phyloP scores from a whole-genome alignment of 331 rosid genomes.

The Malus hybrid region DNA sequence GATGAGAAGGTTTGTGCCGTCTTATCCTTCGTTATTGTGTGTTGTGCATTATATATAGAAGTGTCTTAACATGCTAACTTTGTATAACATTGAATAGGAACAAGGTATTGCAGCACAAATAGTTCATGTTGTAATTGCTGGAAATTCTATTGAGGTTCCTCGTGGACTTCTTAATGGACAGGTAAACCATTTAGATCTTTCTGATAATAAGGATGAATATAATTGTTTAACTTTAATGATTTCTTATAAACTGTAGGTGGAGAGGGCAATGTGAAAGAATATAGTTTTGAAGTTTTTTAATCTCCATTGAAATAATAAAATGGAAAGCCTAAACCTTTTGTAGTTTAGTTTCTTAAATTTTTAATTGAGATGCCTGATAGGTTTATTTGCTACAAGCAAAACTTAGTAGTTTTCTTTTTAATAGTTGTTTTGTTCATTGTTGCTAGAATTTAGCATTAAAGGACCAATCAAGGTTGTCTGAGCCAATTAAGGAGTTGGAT shows the following conservation, averaged over 20 bases:
- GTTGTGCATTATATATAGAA: neutral
- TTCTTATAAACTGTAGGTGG: too few relatives aligned
- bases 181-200: slow-evolving; percentile 30
- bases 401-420: neutral
- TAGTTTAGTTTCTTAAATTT: neutral
- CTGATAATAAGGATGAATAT: neutral
- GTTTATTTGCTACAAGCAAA: neutral
- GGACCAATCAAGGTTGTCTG: slow-evolving; percentile 69
- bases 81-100: slow-evolving; percentile 47
- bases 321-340: too few relatives aligned
- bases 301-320: too few relatives aligned
- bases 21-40: slow-evolving; percentile 17
- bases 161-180: slow-evolving; percentile 70
- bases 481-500: slow-evolving; percentile 83
- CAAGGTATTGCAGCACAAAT: slow-evolving; percentile 80
- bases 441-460: slow-evolving; percentile 64
- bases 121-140: slow-evolving; percentile 74
- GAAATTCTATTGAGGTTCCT: slow-evolving; percentile 79
- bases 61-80: slow-evolving; percentile 18
- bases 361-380: neutral
- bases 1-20: slow-evolving; percentile 63
- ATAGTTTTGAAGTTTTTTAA: too few relatives aligned
- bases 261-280: too few relatives aligned
- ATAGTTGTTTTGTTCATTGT: slow-evolving; percentile 8
- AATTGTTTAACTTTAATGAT: neutral